These are phyloP conservation scores for Apophysomyces ossiformis DNA, from an alignment of 371 early-diverging fungal species.

Conservation along the genomic window DNA sequence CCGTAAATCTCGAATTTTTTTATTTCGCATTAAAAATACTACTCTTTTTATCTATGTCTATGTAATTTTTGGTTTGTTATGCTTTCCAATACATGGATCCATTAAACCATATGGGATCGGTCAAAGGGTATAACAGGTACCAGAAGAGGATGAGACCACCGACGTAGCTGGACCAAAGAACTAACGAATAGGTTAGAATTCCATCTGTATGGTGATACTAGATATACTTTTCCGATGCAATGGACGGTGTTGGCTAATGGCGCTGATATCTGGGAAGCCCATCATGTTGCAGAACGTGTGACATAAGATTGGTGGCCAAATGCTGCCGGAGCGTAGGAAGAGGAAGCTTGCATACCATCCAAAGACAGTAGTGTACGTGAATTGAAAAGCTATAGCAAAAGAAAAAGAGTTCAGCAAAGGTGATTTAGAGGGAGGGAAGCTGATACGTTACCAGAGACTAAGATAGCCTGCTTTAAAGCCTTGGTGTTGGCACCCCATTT, in stretches of 20 bases:
- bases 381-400: conserved; percentile 54
- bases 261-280: conserved; percentile 64
- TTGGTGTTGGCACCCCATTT: conserved; percentile 32
- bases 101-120: conserved; percentile 15
- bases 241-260: conserved; percentile 17
- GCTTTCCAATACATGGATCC: conserved; percentile 23
- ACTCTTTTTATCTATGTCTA: not conserved
- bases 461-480: conserved; percentile 42
- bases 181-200: not conserved
- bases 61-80: not conserved
- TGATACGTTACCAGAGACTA: conserved; percentile 32
- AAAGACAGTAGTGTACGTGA: conserved; percentile 69
- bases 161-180: conserved; percentile 16
- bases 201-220: conserved; percentile 21
- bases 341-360: conserved; percentile 71
- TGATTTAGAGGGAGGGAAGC: no score
- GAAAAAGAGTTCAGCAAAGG: not conserved
- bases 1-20: not conserved
- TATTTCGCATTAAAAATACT: not conserved
- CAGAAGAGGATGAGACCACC: conserved; percentile 15
- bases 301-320: conserved; percentile 44
- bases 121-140: conserved; percentile 20
- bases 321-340: conserved; percentile 54
- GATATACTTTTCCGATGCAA: conserved; percentile 30
- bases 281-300: conserved; percentile 73